Evolutionary conservation across 257 asterid species (phyloP).

Genomic region (Solanum habrochaites): DNA sequence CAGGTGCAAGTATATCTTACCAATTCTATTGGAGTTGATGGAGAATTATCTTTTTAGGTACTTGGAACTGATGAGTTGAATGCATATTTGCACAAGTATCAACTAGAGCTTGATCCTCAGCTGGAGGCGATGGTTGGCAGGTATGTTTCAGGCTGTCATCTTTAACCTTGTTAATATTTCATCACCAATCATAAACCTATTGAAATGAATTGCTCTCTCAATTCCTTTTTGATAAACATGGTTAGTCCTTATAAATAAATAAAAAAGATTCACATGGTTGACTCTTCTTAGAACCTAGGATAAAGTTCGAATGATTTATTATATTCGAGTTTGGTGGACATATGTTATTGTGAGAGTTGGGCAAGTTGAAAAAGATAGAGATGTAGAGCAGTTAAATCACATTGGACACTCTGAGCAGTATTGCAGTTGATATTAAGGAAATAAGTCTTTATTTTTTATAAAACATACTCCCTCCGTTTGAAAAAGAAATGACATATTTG

Average conservation of each 20-base stretch:
- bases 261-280: neutral
- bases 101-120: conserved; percentile 24
- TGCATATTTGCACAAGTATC: conserved; percentile 27
- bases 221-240: neutral
- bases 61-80: conserved; percentile 33
- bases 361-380: neutral
- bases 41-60: conserved; percentile 10
- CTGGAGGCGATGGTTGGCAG: conserved; percentile 32
- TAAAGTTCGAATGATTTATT: neutral
- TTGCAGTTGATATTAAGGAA: neutral
- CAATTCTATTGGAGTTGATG: neutral
- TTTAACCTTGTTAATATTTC: neutral
- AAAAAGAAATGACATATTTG: too few relatives aligned
- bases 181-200: neutral
- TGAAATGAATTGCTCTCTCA: neutral
- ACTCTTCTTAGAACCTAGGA: neutral
- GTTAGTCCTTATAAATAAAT: neutral
- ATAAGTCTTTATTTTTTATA: neutral
- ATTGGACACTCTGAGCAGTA: neutral
- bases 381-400: neutral
- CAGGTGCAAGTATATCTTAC: neutral
- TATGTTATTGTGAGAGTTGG: neutral
- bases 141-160: conserved; percentile 1
- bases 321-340: neutral
- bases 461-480: neutral